Conservation (phyloP, 169 alveolate species). For the Plasmodium vinckei region DNA sequence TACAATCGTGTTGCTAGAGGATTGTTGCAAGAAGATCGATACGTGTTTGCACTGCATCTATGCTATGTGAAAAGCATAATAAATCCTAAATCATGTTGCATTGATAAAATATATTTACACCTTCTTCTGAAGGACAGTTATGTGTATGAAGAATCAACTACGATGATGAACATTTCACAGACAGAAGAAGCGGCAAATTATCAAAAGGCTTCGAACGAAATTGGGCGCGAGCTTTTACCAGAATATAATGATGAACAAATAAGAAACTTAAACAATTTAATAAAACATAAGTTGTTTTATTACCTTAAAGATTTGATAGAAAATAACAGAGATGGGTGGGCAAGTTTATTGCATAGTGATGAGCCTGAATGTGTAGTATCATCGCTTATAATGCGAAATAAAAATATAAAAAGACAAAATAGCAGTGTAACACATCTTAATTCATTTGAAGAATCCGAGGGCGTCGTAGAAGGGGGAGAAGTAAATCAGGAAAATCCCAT, state of each 20-base stretch:
- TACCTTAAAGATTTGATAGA: constrained; percentile 44
- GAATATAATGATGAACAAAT: constrained; percentile 73
- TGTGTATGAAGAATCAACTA: constrained; percentile 38
- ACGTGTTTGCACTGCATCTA: constrained; percentile 53
- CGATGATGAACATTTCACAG: neutral
- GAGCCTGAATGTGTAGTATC: constrained; percentile 74
- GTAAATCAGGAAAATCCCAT: neutral
- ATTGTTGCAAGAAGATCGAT: constrained; percentile 74
- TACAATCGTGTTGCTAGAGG: constrained; percentile 70
- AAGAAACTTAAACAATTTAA: constrained; percentile 28
- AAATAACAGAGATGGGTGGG: constrained; percentile 57
- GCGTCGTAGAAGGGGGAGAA: neutral
- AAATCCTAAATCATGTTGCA: constrained; percentile 11
- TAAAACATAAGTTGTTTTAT: constrained; percentile 37
- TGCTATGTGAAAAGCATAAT: constrained; percentile 67
- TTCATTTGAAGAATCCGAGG: too few relatives aligned
- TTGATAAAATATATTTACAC: constrained; percentile 27
- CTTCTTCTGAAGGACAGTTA: constrained; percentile 75
- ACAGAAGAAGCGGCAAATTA: neutral
- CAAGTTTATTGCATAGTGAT: constrained; percentile 42
- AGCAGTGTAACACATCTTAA: neutral
- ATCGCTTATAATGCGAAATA: constrained; percentile 12
- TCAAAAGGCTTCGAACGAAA: neutral
- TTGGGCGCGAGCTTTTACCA: constrained; percentile 51
- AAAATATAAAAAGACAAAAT: neutral